Percentiles rank a stretch among this genome's conserved stretches.
These are phyloP conservation scores for Berberis vulgaris DNA, from an alignment of 164 flowering plant species.

Conservation along the genomic window DNA sequence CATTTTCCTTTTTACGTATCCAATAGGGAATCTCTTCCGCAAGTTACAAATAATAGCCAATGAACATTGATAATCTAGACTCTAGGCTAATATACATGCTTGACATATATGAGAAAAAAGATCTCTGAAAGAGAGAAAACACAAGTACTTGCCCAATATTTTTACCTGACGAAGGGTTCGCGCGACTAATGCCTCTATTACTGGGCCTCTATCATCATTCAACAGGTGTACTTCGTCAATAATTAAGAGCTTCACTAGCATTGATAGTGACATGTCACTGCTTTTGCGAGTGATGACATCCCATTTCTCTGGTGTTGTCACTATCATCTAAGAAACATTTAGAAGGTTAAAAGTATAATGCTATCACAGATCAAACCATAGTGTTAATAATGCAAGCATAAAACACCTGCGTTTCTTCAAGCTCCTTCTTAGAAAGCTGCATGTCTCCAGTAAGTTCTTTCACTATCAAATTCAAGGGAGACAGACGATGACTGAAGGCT, in stretches of 20 bases:
- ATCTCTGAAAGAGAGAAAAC: slow-evolving; percentile 1
- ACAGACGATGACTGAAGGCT: slow-evolving; percentile 80
- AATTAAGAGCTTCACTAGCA: slow-evolving; percentile 91
- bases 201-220: slow-evolving; percentile 99
- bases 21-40: too few species aligned
- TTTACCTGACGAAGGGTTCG: slow-evolving; percentile 95
- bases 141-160: slow-evolving; percentile 1
- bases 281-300: slow-evolving; percentile 99
- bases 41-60: too few species aligned
- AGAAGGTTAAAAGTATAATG: slow-evolving; percentile 3
- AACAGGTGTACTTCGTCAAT: slow-evolving; percentile 98
- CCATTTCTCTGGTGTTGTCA: slow-evolving; percentile 99
- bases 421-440: slow-evolving; percentile 90
- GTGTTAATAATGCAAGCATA: neutral
- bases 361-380: slow-evolving; percentile 5
- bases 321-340: slow-evolving; percentile 71
- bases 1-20: too few species aligned
- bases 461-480: slow-evolving; percentile 82
- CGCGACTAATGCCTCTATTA: slow-evolving; percentile 97
- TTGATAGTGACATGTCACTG: slow-evolving; percentile 94
- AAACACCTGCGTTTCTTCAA: slow-evolving; percentile 98
- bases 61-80: too few species aligned
- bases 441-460: slow-evolving; percentile 98
- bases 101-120: neutral
- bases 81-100: neutral